A percentile compares a stretch with the other conserved stretches of the same genome.
Conservation (phyloP, 2,329 filamentous ascomycete genomes). For the Stagonosporopsis chrysanthemi region DNA sequence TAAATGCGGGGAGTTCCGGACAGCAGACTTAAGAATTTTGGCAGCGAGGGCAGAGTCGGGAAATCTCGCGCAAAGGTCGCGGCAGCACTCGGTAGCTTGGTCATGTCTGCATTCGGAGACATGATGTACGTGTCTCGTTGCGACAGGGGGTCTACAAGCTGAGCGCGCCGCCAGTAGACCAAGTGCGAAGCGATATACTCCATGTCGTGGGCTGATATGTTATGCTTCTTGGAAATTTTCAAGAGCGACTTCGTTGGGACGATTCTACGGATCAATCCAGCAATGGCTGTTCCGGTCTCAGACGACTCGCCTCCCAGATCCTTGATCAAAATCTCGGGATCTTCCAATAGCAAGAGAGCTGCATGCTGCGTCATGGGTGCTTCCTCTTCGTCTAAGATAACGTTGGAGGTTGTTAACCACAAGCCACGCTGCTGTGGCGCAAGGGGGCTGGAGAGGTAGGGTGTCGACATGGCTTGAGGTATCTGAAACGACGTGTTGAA, state of each 20-base stretch:
- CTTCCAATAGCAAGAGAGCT: slow-evolving; percentile 82
- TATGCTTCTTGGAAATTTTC: slow-evolving; percentile 75
- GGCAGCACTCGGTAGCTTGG: slow-evolving; percentile 72
- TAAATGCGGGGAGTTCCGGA: slow-evolving; percentile 83
- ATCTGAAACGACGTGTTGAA: slow-evolving; percentile 70
- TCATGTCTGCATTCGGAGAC: slow-evolving; percentile 85
- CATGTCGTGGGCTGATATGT: slow-evolving; percentile 80
- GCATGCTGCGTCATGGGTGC: slow-evolving; percentile 85
- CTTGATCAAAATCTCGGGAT: slow-evolving; percentile 79
- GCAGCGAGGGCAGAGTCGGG: slow-evolving; percentile 80
- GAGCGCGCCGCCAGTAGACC: slow-evolving; percentile 93
- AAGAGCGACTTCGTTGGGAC: slow-evolving; percentile 70
- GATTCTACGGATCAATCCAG: slow-evolving; percentile 71
- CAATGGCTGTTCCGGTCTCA: slow-evolving; percentile 76
- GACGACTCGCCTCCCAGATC: slow-evolving; percentile 74
- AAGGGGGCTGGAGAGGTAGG: slow-evolving; percentile 73
- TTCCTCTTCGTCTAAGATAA: slow-evolving; percentile 71
- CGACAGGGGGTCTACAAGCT: slow-evolving; percentile 89
- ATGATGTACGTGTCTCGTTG: slow-evolving; percentile 90
- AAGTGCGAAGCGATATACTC: slow-evolving; percentile 90
- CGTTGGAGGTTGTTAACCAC: slow-evolving; percentile 87
- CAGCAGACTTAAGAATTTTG: slow-evolving; percentile 85
- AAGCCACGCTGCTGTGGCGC: slow-evolving; percentile 76
- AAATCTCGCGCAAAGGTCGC: slow-evolving; percentile 79
- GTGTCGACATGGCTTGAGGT: slow-evolving; percentile 69